A percentile compares a stretch with the other conserved stretches of the same genome.
These are phyloP conservation scores for Zea mays DNA, from an alignment of 176 grass and related monocot genomes.

Conservation along the genomic window Zm-B73-REFERENCE-NAM-5.0 NC_050097.1:39714001-39714500, in stretches of 20 bases:
- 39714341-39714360: too few relatives aligned
- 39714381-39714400: slow-evolving; percentile 1
- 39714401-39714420: neutral
- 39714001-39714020: too few relatives aligned
- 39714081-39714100: neutral
- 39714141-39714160: neutral
- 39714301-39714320: too few relatives aligned
- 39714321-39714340: too few relatives aligned
- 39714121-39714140: neutral
- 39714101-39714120: neutral
- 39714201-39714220: neutral
- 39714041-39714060: neutral
- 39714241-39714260: too few relatives aligned
- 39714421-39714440: neutral
- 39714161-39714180: neutral
- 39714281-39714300: too few relatives aligned
- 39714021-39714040: neutral
- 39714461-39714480: neutral
- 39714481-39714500: slow-evolving; percentile 1
- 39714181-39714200: neutral
- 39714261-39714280: too few relatives aligned
- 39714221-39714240: too few relatives aligned
- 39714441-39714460: neutral
- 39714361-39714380: neutral
- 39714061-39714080: neutral